These are phyloP conservation scores for Peribolospora kevripleyi DNA, from an alignment of 768 basidiomycete species.

Conservation along the genomic window DNA sequence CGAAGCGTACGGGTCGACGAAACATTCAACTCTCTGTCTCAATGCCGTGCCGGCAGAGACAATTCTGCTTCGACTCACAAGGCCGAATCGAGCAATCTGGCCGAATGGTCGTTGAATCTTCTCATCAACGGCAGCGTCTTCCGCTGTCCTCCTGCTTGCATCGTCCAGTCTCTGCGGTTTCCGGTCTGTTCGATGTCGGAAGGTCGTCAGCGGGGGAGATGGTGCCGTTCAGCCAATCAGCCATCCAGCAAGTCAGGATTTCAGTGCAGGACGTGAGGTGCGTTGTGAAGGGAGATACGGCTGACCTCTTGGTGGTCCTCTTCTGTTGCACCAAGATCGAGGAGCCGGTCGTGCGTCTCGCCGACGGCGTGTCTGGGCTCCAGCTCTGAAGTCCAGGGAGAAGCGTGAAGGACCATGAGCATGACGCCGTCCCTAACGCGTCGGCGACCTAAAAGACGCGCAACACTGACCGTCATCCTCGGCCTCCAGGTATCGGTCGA, in stretches of 20 bases:
- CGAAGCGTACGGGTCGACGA: background rate
- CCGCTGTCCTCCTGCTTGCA: constrained; percentile 78
- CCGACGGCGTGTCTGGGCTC: constrained; percentile 49
- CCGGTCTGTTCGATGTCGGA: constrained; percentile 34
- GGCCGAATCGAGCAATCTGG: constrained; percentile 48
- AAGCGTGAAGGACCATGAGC: constrained; percentile 5
- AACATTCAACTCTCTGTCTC: background rate
- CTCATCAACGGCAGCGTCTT: constrained; percentile 76
- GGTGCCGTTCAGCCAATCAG: background rate
- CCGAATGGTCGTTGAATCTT: constrained; percentile 94
- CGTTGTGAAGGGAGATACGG: background rate
- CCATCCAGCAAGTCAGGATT: background rate
- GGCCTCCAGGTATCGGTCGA: constrained; percentile 86
- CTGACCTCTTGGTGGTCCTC: constrained; percentile 74
- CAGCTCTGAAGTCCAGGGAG: constrained; percentile 29
- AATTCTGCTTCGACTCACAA: constrained; percentile 9
- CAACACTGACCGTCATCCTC: constrained; percentile 60
- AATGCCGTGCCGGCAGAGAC: background rate
- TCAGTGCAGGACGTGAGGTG: constrained; percentile 1
- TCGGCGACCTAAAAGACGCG: background rate
- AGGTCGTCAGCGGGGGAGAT: background rate
- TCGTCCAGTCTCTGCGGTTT: constrained; percentile 72
- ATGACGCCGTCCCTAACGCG: background rate
- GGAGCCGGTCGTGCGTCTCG: constrained; percentile 38
- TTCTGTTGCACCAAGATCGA: constrained; percentile 64